Evolutionary conservation across 2,329 filamentous ascomycete genomes (phyloP).

Genomic region (Fusarium palustre): DNA sequence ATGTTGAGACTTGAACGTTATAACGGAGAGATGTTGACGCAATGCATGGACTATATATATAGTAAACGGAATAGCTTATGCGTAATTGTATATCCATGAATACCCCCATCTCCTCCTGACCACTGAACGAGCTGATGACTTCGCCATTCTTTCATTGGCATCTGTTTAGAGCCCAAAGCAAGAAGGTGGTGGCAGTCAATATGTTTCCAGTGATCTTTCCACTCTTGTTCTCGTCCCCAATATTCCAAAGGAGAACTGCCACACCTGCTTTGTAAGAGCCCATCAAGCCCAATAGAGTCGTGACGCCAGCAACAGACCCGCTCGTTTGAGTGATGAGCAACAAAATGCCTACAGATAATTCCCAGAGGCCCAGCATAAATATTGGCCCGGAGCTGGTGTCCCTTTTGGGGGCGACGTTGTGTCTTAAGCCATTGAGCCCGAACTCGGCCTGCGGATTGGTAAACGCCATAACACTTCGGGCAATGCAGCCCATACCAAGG

Average conservation of each 20-base stretch:
- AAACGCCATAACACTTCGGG: conserved; percentile 16
- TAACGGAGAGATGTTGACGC: no score
- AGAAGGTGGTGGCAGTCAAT: not conserved
- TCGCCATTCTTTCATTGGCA: not conserved
- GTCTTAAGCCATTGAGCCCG: conserved; percentile 6
- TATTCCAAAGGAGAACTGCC: not conserved
- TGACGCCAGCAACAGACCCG: not conserved
- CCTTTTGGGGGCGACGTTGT: not conserved
- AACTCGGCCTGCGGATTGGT: conserved; percentile 16
- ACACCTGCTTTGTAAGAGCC: conserved; percentile 5
- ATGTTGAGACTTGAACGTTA: no score
- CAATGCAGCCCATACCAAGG: not conserved
- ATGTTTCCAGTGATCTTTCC: not conserved
- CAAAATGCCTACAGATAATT: not conserved
- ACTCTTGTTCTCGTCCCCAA: not conserved
- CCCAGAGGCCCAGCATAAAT: conserved; percentile 16
- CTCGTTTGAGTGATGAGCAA: not conserved
- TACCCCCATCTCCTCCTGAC: no score
- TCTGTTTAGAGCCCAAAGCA: not conserved
- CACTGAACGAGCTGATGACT: not conserved
- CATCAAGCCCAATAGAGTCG: conserved; percentile 1
- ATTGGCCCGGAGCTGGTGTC: conserved; percentile 8
- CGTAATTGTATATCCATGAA: no score
- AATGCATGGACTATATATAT: no score
- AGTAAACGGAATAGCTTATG: no score